Evolutionary conservation across 495 filamentous ascomycete species (phyloP).

Genomic region (Penicillium odoratum): DNA sequence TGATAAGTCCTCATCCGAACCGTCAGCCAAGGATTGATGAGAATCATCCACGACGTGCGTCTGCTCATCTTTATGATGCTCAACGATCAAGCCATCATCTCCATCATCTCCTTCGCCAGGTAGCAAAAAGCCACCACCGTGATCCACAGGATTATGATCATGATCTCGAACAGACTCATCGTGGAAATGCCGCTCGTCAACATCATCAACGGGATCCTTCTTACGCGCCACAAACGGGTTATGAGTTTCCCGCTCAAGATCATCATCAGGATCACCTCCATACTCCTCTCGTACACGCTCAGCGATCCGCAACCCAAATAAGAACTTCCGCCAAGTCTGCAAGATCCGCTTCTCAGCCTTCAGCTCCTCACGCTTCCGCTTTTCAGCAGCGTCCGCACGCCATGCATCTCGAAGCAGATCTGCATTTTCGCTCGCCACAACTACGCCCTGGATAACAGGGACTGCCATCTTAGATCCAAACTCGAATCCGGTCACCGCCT

Average conservation of each 20-base stretch:
- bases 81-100: constrained; percentile 35
- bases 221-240: constrained; percentile 40
- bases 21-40: neutral
- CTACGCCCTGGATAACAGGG: constrained; percentile 86
- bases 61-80: constrained; percentile 20
- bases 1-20: constrained; percentile 3
- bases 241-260: constrained; percentile 31
- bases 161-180: constrained; percentile 8
- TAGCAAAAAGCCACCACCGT: constrained; percentile 37
- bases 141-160: constrained; percentile 25
- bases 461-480: constrained; percentile 92
- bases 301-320: constrained; percentile 80
- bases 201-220: constrained; percentile 4
- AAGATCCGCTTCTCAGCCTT: constrained; percentile 77
- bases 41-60: neutral
- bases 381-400: constrained; percentile 76
- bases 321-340: constrained; percentile 79
- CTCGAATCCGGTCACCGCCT: constrained; percentile 95
- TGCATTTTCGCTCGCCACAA: constrained; percentile 79
- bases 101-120: constrained; percentile 33
- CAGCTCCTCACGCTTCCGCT: constrained; percentile 72
- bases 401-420: constrained; percentile 77
- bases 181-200: constrained; percentile 11
- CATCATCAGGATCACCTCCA: constrained; percentile 53
- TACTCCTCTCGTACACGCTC: constrained; percentile 80